Evolutionary conservation across 2,329 filamentous ascomycete species (phyloP).

Genomic region (Colletotrichum euphorbiae): DNA sequence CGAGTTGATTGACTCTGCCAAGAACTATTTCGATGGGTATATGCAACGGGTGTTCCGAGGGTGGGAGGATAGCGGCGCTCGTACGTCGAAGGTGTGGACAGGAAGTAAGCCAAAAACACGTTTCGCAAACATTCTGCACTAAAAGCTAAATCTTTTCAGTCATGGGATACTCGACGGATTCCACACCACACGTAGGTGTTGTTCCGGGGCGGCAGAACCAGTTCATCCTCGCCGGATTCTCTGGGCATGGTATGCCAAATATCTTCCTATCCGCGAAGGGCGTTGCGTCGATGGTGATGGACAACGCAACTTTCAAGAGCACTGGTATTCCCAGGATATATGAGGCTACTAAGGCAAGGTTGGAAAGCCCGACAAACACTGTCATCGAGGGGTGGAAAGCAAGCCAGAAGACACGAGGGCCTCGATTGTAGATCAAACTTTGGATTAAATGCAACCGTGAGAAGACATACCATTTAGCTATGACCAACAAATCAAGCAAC

Average conservation of each 20-base stretch:
- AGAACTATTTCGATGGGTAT: conserved; percentile 56
- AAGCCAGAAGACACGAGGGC: neutral
- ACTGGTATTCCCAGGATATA: conserved; percentile 53
- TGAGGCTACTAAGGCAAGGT: conserved; percentile 47
- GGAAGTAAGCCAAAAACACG: conserved; percentile 46
- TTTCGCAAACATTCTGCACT: no score
- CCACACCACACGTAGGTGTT: conserved; percentile 56
- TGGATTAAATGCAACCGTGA: no score
- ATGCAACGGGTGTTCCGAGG: conserved; percentile 60
- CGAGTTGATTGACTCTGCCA: conserved; percentile 51
- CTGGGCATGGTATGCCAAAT: conserved; percentile 63
- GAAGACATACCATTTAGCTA: no score
- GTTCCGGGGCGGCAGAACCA: conserved; percentile 54
- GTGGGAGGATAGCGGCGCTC: conserved; percentile 56
- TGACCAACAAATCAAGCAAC: no score
- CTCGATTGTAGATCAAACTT: neutral
- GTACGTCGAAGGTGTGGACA: conserved; percentile 54
- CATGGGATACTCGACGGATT: conserved; percentile 57
- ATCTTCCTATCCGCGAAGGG: conserved; percentile 56
- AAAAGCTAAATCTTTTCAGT: conserved; percentile 45
- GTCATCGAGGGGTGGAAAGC: conserved; percentile 28
- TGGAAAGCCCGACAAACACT: conserved; percentile 41
- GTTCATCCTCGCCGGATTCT: conserved; percentile 61
- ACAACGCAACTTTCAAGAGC: conserved; percentile 47
- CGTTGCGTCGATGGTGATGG: conserved; percentile 53